A percentile compares a stretch with the other conserved stretches of the same genome.
phyloP scores from a whole-genome alignment of 345 rosid species.

The Sonneratia caseolaris region DNA sequence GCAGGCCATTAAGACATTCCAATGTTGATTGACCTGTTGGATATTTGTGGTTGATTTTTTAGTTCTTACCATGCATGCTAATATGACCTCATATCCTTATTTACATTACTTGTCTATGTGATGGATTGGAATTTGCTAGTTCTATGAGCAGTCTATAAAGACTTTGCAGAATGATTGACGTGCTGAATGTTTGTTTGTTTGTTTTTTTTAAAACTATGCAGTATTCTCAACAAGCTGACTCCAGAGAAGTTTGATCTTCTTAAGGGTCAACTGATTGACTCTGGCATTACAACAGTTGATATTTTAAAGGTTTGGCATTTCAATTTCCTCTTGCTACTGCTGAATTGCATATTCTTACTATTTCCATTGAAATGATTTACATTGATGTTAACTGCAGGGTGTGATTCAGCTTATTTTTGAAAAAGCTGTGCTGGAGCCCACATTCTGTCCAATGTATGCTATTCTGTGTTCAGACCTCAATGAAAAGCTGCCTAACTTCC shows the following conservation, averaged over 20 bases:
- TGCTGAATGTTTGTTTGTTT: not conserved
- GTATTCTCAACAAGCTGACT: slow-evolving; percentile 88
- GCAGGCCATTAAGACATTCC: too few species aligned
- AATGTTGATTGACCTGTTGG: too few species aligned
- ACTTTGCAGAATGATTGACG: not conserved
- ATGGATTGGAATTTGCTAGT: too few species aligned
- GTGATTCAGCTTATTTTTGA: slow-evolving; percentile 84
- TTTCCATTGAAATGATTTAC: not conserved
- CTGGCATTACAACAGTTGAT: slow-evolving; percentile 85
- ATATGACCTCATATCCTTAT: too few species aligned
- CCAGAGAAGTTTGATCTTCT: slow-evolving; percentile 95
- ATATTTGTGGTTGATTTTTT: too few species aligned
- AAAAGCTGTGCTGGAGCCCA: slow-evolving; percentile 89
- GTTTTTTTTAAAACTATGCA: slow-evolving; percentile 16
- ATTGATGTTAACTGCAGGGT: slow-evolving; percentile 33
- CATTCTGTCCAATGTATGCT: slow-evolving; percentile 91
- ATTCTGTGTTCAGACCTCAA: slow-evolving; percentile 75
- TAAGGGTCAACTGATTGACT: slow-evolving; percentile 83
- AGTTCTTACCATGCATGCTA: too few species aligned
- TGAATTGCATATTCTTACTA: not conserved
- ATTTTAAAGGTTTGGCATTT: slow-evolving; percentile 47
- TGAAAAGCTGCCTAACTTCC: slow-evolving; percentile 74
- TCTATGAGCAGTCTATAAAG: too few species aligned
- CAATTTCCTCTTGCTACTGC: not conserved
- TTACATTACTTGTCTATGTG: too few species aligned